A percentile compares a stretch with the other conserved stretches of the same genome.
Evolutionary conservation across 805 yeast species (phyloP).

Genomic region (Metschnikowia proteae): DNA sequence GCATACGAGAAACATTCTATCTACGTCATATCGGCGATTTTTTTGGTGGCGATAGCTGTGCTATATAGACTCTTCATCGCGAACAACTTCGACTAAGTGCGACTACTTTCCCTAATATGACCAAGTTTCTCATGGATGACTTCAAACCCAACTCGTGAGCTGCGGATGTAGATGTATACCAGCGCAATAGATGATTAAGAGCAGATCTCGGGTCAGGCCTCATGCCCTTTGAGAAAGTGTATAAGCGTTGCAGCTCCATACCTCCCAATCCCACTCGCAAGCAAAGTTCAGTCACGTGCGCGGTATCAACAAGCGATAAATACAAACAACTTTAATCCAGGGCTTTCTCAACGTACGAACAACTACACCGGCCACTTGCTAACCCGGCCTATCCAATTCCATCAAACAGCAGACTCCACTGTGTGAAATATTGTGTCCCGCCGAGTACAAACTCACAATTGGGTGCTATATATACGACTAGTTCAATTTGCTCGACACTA

Average conservation of each 20-base stretch:
- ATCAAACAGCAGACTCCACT: background rate
- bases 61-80: constrained; percentile 28
- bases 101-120: background rate
- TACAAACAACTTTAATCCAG: background rate
- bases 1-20: constrained; percentile 23
- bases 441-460: background rate
- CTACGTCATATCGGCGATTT: constrained; percentile 22
- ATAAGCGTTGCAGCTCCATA: background rate
- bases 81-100: background rate
- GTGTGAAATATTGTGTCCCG: background rate
- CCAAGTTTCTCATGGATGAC: background rate
- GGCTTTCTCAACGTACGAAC: background rate
- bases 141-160: background rate
- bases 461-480: background rate
- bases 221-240: too few relatives aligned
- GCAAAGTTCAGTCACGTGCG: constrained; percentile 2
- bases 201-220: too few relatives aligned
- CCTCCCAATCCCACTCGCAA: background rate
- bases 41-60: constrained; percentile 24
- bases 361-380: background rate
- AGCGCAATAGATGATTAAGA: background rate
- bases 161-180: background rate
- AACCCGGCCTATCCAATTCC: background rate
- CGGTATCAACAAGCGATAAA: constrained; percentile 4
- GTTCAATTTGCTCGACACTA: background rate